phyloP scores from a whole-genome alignment of 257 asterid species.

The Solanum ossicruentum region DNA sequence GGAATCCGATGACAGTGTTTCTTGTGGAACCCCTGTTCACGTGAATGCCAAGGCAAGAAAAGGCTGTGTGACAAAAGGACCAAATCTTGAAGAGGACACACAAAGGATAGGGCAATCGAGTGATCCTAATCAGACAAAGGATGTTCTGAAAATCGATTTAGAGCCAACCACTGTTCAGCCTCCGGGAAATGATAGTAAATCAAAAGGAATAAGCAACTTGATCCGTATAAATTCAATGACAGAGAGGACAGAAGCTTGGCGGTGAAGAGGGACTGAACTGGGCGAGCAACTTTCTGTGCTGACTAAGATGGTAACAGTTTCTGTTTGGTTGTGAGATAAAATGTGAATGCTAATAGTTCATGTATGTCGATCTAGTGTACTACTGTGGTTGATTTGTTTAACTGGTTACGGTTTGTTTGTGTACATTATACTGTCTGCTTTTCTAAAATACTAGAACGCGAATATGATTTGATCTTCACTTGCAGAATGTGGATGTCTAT shows the following conservation, averaged over 20 bases:
- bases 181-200: conserved; percentile 25
- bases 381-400: background rate
- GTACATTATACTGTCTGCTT: conserved; percentile 3
- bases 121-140: conserved; percentile 12
- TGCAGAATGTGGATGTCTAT: background rate
- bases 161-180: conserved; percentile 14
- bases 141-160: conserved; percentile 12
- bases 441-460: background rate
- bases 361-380: background rate
- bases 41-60: conserved; percentile 7
- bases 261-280: conserved; percentile 20
- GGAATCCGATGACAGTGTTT: conserved; percentile 39
- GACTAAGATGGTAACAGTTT: background rate
- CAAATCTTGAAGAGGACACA: conserved; percentile 10
- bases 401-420: background rate
- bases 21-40: conserved; percentile 21
- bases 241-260: conserved; percentile 78
- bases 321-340: conserved; percentile 6
- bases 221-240: conserved; percentile 60
- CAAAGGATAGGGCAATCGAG: conserved; percentile 20
- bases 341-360: background rate
- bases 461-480: background rate
- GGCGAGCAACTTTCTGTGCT: background rate
- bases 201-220: conserved; percentile 65
- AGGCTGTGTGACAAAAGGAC: conserved; percentile 1